These are phyloP conservation scores for Chrysanthemum lavandulifolium DNA, from an alignment of 129 eudicot genomes.

Conservation along the genomic window DNA sequence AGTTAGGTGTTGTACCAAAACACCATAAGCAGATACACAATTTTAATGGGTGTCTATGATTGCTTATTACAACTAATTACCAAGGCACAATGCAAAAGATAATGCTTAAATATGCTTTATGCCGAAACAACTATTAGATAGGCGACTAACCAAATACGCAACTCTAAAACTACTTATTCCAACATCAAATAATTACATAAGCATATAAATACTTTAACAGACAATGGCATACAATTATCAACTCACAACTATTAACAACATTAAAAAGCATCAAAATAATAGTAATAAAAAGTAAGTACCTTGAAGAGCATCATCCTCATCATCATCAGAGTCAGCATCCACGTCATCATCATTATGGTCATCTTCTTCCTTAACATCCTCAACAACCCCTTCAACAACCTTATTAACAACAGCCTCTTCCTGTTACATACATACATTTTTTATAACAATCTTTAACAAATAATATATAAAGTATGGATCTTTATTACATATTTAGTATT, in stretches of 20 bases:
- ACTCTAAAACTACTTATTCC: no score
- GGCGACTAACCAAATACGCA: no score
- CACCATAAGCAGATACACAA: not conserved
- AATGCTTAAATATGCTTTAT: no score
- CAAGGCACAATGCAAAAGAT: no score
- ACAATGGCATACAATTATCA: no score
- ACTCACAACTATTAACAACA: not conserved
- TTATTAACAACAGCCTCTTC: conserved; percentile 37
- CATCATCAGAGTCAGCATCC: conserved; percentile 50
- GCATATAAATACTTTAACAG: no score
- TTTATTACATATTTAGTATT: not conserved
- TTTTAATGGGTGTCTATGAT: no score
- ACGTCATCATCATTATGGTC: conserved; percentile 74
- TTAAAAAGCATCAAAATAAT: not conserved
- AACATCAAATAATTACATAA: no score
- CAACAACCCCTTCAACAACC: conserved; percentile 78
- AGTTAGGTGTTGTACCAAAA: no score
- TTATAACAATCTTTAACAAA: not conserved
- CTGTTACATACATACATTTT: conserved; percentile 15
- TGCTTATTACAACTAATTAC: no score
- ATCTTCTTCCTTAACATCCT: conserved; percentile 89
- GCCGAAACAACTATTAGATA: no score
- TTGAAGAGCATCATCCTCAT: conserved; percentile 34
- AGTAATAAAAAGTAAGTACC: conserved; percentile 11
- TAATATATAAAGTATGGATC: not conserved